Evolutionary conservation across 2,329 filamentous ascomycete species (phyloP), one percentile per base, ranked within the genome.

Genomic region (Colletotrichum navitas): DNA sequence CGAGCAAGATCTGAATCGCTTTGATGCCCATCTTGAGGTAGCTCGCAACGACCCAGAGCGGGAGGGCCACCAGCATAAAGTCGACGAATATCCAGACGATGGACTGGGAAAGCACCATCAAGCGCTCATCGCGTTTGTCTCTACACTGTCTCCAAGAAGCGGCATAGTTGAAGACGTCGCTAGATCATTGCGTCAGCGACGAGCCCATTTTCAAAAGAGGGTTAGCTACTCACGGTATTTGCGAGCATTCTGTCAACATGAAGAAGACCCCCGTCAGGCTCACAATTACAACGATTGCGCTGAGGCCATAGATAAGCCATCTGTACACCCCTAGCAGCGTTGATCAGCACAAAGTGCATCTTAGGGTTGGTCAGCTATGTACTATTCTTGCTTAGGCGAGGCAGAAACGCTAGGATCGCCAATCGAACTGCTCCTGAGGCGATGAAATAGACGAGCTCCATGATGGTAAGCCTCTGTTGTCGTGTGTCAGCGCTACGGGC

Each of bases 11-110:
- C 55, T 79, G 80, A 16, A 82, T 63, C 5, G 75, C 78, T 65
- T 78, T 78, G 24, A 74, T 68, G 0, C 79, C 80, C 55, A 76
- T 80, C 63, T 79, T 80, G 77, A 82, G 80, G 65, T 80, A 82
- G 47, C 59, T 77, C 18, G 77, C 75, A 32, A 83, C 78, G 16
- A 82, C 78, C 79, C 79, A 83, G 34, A 81, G 78, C 2, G 82
- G 80, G 32, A 84, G 74, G 4, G 76, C 72, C 29, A 83, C 73
- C 12, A 83, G 76, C 47, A 76, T 71, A 12, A 80, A 62, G 54
- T 84, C 82, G 6, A 83, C 75, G 39, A 78, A 75, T 12, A 82
- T 74, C 36, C 79, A 78, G 14, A 79, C 66, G 18, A 76, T 68
- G n/a, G 77, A 76, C 61, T 82, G 79, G 1, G 76, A 75, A 54